Evolutionary conservation across 768 basidiomycete species (phyloP), one percentile per base, ranked within the genome.

Genomic region (Boletus sp.): DNA sequence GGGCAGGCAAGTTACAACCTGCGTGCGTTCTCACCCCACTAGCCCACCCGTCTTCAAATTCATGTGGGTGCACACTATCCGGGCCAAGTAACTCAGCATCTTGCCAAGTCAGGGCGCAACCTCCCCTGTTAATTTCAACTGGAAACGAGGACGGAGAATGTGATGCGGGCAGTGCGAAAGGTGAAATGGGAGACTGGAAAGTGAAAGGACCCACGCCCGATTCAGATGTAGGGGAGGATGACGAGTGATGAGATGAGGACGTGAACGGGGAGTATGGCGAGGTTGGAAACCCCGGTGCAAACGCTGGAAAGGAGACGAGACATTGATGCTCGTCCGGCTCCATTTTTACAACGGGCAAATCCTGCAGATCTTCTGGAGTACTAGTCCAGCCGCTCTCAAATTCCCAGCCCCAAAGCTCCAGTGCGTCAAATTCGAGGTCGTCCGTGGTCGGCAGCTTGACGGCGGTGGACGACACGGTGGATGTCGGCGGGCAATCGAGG

Each of bases 41-140:
- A 57, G 65, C 72, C 78, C 56, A 71, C 50, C 47, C 74, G 7
- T 72, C 74, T 32, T 80, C 78, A 35, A 79, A 72, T 58, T 79
- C 78, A 50, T 74, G 68, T 9, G 70, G 73, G 52, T 74, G 71
- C 30, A 79, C 73, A 55, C 71, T 78, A 52, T 79, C 78, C 1
- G 79, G 78, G 10, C 78, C 78, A 28, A 79, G 71, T 2, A 79
- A 57, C 47, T 81, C 79, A 7, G 72, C 77, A 49, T 79, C 78
- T 41, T 74, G 71, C 77, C 80, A 78, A 37, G 71, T 57, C 40
- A 73, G 45, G 46, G 73, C 68, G 54, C 69, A 67, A 42, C 64
- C 44, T 48, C 45, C 56, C 18, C 20, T 48, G n/a, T 54, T 15
- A 14, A 33, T 59, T 47, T 55, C 58, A 40, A 20, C 37, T 33